Percentiles rank a stretch among this genome's conserved stretches.
These are phyloP conservation scores for Solanum hybrid DNA, from an alignment of 305 asterid genomes.

Conservation along the genomic window DNA sequence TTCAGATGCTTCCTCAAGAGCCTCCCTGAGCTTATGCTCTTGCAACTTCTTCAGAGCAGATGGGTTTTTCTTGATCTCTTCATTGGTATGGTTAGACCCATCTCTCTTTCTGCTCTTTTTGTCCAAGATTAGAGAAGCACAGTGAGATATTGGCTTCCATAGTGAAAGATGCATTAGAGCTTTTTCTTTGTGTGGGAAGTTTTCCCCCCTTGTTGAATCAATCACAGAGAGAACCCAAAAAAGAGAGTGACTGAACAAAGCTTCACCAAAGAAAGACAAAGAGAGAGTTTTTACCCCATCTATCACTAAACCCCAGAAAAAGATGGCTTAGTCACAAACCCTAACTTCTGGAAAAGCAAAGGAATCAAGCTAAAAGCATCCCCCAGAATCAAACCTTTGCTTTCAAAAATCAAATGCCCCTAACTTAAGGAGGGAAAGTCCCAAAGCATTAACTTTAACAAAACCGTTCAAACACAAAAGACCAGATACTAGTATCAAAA, in stretches of 20 bases:
- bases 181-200: neutral
- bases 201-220: conserved; percentile 5
- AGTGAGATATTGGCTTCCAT: conserved; percentile 95
- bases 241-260: conserved; percentile 16
- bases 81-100: conserved; percentile 41
- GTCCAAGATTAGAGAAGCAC: conserved; percentile 86
- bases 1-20: conserved; percentile 97
- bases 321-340: conserved; percentile 31
- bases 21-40: conserved; percentile 87
- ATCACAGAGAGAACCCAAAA: conserved; percentile 20
- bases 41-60: conserved; percentile 63
- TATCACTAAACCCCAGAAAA: conserved; percentile 37
- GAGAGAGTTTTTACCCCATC: conserved; percentile 38
- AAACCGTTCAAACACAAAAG: conserved; percentile 33
- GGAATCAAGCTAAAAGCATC: conserved; percentile 55
- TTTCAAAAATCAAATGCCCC: conserved; percentile 43
- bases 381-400: conserved; percentile 50
- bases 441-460: conserved; percentile 25
- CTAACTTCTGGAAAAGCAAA: conserved; percentile 52
- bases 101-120: conserved; percentile 74
- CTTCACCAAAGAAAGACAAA: conserved; percentile 9
- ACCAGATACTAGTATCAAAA: conserved; percentile 23
- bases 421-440: conserved; percentile 43
- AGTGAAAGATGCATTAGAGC: conserved; percentile 88
- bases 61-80: conserved; percentile 50